phyloP scores from a whole-genome alignment of 2,329 filamentous ascomycete genomes.

The Aspergillus sojae region DNA sequence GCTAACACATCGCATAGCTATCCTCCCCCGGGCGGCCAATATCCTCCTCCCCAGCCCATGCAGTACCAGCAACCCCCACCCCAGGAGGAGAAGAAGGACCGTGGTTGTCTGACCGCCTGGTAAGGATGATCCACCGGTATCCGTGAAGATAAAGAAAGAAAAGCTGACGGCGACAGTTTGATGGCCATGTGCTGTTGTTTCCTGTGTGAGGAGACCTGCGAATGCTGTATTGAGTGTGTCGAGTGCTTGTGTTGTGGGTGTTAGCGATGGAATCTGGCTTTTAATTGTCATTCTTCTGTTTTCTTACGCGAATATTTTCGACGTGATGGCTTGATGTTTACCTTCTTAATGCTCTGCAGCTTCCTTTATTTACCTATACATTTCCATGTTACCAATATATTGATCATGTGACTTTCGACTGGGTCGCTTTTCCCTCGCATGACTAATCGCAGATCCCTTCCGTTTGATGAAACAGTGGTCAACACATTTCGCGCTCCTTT shows the following conservation, averaged over 20 bases:
- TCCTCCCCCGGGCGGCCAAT: slow-evolving; percentile 18
- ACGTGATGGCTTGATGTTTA: not conserved
- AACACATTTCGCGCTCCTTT: not conserved
- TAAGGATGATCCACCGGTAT: not conserved
- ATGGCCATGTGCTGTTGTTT: slow-evolving; percentile 20
- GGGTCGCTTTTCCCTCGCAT: not conserved
- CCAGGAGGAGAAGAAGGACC: slow-evolving; percentile 15
- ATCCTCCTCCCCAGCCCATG: slow-evolving; percentile 17
- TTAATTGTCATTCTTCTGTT: not conserved
- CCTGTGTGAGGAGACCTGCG: slow-evolving; percentile 17
- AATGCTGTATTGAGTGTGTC: slow-evolving; percentile 13
- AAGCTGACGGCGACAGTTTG: not conserved
- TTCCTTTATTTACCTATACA: not conserved
- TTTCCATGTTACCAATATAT: slow-evolving; percentile 1
- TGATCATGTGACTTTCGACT: not conserved
- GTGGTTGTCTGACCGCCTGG: slow-evolving; percentile 16
- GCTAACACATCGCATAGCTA: slow-evolving; percentile 10
- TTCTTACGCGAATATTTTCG: not conserved
- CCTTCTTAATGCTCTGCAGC: slow-evolving; percentile 2
- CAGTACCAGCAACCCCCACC: slow-evolving; percentile 17
- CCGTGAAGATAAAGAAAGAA: not conserved
- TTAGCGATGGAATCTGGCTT: not conserved
- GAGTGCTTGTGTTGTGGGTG: slow-evolving; percentile 14
- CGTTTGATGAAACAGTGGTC: not conserved
- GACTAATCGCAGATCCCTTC: not conserved